Percentiles rank a stretch among this genome's conserved stretches.
Conservation (phyloP, 164 flowering plant genomes). For the Cinnamomum chago region DNA sequence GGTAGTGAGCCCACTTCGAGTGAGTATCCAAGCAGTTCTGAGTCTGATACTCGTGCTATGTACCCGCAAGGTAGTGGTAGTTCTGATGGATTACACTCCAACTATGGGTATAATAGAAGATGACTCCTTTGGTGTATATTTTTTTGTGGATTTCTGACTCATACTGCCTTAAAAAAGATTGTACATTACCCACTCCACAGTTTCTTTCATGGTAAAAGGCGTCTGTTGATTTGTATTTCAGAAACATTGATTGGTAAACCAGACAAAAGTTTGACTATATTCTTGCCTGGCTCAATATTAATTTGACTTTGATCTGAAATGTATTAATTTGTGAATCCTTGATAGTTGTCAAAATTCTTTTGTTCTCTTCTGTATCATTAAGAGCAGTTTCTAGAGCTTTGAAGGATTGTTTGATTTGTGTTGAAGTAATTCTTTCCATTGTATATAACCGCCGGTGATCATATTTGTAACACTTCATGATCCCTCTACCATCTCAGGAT, state of each 20-base stretch:
- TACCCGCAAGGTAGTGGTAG: neutral
- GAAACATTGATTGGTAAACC: no score
- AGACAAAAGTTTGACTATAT: no score
- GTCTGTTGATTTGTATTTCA: no score
- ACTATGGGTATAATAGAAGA: neutral
- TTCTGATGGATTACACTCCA: neutral
- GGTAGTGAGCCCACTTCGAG: constrained; percentile 1
- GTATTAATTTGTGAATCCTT: neutral
- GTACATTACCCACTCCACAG: neutral
- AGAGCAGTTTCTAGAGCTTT: neutral
- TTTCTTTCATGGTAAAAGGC: neutral
- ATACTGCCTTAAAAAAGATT: no score
- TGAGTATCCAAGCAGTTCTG: constrained; percentile 17
- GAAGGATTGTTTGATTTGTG: neutral
- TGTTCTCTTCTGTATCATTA: neutral
- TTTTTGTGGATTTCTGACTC: neutral
- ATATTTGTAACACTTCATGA: no score
- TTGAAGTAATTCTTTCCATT: neutral
- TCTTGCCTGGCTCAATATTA: no score
- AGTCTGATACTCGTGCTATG: constrained; percentile 8
- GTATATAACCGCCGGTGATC: neutral
- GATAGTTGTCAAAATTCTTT: neutral
- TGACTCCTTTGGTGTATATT: neutral
- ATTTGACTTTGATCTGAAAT: neutral
- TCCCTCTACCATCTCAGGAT: no score